These are phyloP conservation scores for Candida caryicola DNA, from an alignment of 805 yeast species.

Conservation along the genomic window DNA sequence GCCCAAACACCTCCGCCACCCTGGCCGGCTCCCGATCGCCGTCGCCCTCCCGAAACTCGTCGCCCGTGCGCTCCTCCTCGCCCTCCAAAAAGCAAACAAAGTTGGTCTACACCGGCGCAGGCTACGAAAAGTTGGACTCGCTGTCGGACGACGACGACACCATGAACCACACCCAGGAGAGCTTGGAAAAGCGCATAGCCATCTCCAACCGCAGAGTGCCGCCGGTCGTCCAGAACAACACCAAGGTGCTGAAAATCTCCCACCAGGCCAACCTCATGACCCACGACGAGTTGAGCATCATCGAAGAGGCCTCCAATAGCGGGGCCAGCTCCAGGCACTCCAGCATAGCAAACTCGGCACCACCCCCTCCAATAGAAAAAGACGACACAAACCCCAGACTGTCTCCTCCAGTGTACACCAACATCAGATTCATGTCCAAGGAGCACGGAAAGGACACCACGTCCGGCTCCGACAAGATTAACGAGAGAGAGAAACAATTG, in stretches of 20 bases:
- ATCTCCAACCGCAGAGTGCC: slow-evolving; percentile 8
- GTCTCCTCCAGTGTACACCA: not conserved
- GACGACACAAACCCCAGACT: not conserved
- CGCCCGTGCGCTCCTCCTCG: slow-evolving; percentile 15
- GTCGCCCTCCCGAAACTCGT: slow-evolving; percentile 4
- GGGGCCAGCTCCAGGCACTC: slow-evolving; percentile 29
- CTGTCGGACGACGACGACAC: slow-evolving; percentile 22
- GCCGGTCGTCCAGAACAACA: slow-evolving; percentile 21
- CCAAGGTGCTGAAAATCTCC: slow-evolving; percentile 25
- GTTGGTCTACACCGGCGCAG: slow-evolving; percentile 34
- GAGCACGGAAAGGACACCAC: not conserved
- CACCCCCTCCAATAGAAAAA: slow-evolving; percentile 9
- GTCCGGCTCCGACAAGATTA: not conserved
- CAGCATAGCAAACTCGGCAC: slow-evolving; percentile 21
- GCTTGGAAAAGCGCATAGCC: slow-evolving; percentile 7
- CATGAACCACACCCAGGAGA: slow-evolving; percentile 4
- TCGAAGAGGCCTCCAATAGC: slow-evolving; percentile 36
- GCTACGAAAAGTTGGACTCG: slow-evolving; percentile 35
- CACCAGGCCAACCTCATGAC: slow-evolving; percentile 19
- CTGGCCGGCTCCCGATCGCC: slow-evolving; percentile 10
- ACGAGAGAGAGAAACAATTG: not conserved
- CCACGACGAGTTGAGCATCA: slow-evolving; percentile 40
- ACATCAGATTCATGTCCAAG: not conserved
- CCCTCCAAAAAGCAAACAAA: slow-evolving; percentile 14
- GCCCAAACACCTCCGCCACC: slow-evolving; percentile 10